phyloP scores from a whole-genome alignment of 345 rosid genomes.

The Acer yangbiense region DNA sequence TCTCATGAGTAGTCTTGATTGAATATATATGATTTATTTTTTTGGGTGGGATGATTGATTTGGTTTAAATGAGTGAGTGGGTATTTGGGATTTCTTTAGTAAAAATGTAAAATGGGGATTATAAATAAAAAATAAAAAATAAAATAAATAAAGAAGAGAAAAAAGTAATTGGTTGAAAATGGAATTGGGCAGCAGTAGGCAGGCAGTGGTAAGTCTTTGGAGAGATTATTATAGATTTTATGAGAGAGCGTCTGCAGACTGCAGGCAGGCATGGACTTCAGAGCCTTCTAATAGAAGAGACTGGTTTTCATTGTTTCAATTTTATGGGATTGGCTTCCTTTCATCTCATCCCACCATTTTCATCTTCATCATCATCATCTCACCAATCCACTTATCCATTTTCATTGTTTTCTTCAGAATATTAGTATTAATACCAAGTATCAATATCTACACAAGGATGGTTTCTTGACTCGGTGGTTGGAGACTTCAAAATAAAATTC shows the following conservation, averaged over 20 bases:
- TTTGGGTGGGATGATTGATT: no score
- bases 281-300: slow-evolving; percentile 28
- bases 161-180: slow-evolving; percentile 31
- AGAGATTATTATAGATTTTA: slow-evolving; percentile 10
- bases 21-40: no score
- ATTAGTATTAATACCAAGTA: no score
- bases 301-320: background rate
- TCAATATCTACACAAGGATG: no score
- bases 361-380: background rate
- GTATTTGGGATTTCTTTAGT: slow-evolving; percentile 3
- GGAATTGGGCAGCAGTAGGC: slow-evolving; percentile 35
- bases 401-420: no score
- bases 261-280: slow-evolving; percentile 42
- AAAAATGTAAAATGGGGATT: slow-evolving; percentile 23
- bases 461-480: no score
- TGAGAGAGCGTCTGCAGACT: background rate
- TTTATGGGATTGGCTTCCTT: slow-evolving; percentile 36
- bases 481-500: no score
- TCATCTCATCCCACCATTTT: background rate
- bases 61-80: background rate
- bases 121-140: no score
- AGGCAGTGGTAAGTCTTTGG: slow-evolving; percentile 13
- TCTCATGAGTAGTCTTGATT: no score
- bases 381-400: background rate
- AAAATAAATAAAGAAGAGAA: slow-evolving; percentile 13